Evolutionary conservation across 2,329 filamentous ascomycete species (phyloP), one percentile per base, ranked within the genome.

Genomic region (Pezicula carpinea): DNA sequence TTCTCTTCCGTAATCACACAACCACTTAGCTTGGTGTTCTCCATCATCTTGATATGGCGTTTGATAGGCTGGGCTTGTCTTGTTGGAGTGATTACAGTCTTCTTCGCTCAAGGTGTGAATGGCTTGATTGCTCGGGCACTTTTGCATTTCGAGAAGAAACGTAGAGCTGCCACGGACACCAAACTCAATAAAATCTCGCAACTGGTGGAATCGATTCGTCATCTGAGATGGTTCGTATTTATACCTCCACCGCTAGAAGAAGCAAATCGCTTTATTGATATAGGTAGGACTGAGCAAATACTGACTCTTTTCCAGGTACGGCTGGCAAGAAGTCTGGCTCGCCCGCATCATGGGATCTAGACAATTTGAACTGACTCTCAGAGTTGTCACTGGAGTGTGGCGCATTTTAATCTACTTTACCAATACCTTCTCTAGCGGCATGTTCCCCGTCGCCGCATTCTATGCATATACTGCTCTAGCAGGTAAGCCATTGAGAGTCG

Each of bases 181-280:
- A 86, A 91, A 55, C 75, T 95, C 0, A 87, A 95, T 59, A 80
- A 86, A 5, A 88, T 89, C 1, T 84, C 85, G 2, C 89, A 95
- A 59, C 93, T 95, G 49, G 87, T 96, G 43, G 89, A 95, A 18
- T 54, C 60, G 8, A 61, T 63, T 32, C 54, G 59, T 15, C 60
- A 63, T 47, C 44, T 63, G 5, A 49, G 61, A 26, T 63, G 59
- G 43, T 63, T 10, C 6, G 26, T 29, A 29, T 29, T 29, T 29
- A 11, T 23, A 11, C 10, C 8, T 29, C 6, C n/a, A n/a, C n/a
- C n/a, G n/a, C n/a, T n/a, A n/a, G n/a, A n/a, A n/a, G n/a, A n/a
- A n/a, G n/a, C n/a, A n/a, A n/a, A n/a, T 29, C 26, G 10, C 13
- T 29, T 6, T 11, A 8, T 29, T 29, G 26, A 11, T 11, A 29